A percentile compares a stretch with the other conserved stretches of the same genome.
These are phyloP conservation scores for Ramaria sp. DNA, from an alignment of 768 basidiomycete genomes.

Conservation along the genomic window DNA sequence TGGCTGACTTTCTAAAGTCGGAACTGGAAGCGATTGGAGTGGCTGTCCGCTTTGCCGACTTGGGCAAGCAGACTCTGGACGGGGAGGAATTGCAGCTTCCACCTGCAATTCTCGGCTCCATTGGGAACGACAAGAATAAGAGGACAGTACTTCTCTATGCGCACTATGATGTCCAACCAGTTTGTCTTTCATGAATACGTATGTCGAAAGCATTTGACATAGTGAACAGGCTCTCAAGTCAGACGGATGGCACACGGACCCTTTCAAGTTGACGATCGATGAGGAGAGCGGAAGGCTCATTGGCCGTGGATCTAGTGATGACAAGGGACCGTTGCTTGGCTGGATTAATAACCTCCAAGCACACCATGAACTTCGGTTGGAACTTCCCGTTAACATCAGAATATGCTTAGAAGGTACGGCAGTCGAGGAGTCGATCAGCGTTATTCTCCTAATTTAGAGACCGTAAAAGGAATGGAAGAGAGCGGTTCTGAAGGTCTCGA, in stretches of 20 bases:
- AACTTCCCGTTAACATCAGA: conserved; percentile 81
- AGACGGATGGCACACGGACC: conserved; percentile 86
- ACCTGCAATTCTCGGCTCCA: conserved; percentile 68
- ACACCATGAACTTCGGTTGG: conserved; percentile 51
- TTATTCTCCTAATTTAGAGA: not conserved
- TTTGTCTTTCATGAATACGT: conserved; percentile 23
- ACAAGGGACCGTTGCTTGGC: conserved; percentile 83
- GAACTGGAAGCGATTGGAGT: conserved; percentile 74
- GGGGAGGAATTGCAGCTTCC: conserved; percentile 69
- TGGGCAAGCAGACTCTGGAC: conserved; percentile 67
- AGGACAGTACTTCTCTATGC: conserved; percentile 92
- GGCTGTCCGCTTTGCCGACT: conserved; percentile 58
- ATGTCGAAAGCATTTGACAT: not conserved
- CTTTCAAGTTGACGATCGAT: conserved; percentile 59
- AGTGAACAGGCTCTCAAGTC: conserved; percentile 26
- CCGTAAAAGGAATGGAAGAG: conserved; percentile 74
- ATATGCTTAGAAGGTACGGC: conserved; percentile 72
- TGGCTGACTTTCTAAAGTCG: conserved; percentile 73
- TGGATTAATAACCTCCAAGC: conserved; percentile 90
- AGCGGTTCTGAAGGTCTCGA: conserved; percentile 86
- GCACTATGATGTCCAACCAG: conserved; percentile 93
- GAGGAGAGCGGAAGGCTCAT: conserved; percentile 51
- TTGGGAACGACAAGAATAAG: conserved; percentile 76
- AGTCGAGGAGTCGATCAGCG: not conserved
- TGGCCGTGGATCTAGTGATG: conserved; percentile 83